Base-by-base conservation (phyloP, 2,329 filamentous ascomycete species). In the Arthrinium phaeospermum region DNA sequence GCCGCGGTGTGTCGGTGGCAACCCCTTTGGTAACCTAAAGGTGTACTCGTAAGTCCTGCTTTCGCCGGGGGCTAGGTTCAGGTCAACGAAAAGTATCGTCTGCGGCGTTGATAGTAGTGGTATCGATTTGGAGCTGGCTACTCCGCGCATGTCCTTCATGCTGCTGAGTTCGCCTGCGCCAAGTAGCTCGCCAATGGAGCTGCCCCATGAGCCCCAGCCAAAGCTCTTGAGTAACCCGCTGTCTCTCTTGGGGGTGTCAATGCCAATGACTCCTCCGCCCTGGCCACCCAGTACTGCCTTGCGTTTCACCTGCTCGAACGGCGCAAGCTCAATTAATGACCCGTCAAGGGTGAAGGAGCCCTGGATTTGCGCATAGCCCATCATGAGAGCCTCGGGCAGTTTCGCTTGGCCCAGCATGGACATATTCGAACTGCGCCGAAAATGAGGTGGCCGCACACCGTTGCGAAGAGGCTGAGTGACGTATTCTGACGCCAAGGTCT, bases 311-410 rank as follows among this genome's bases (percentile, higher is more conserved):
- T 97, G 94, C 79, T 99, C 96, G 78, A 99, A 99, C 0, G 94
- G 94, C 0, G 91, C 91, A 51, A 97, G 91, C 77, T 97, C 96
- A 73, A 99, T 91, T 30, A 99, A 85, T 1, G 96, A 98, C 0
- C 95, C 95, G 79, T 99, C 96, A 8, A 99, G 84, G 0, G 91
- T 94, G 77, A 99, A 99, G 0, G 94, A 95, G 4, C 96, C 96
- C 81, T 94, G 93, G 2, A 98, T 90, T 78, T 99, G 96, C 3
- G 94, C 96, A 82, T 97, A 99, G 0, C 95, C 96, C 96, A 99
- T 99, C 91, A 99, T 97, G 71, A 99, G 84, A 1, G 92, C 92
- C 80, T 98, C 95, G 0, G 94, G 91, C 51, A 86, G 81, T 77
- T 84, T 86, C 53, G 85, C 80, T 67, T 84, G 83, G 74, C 84